Conservation (phyloP, 2,329 filamentous ascomycete genomes). For the Sphaerostilbella broomeana region DNA sequence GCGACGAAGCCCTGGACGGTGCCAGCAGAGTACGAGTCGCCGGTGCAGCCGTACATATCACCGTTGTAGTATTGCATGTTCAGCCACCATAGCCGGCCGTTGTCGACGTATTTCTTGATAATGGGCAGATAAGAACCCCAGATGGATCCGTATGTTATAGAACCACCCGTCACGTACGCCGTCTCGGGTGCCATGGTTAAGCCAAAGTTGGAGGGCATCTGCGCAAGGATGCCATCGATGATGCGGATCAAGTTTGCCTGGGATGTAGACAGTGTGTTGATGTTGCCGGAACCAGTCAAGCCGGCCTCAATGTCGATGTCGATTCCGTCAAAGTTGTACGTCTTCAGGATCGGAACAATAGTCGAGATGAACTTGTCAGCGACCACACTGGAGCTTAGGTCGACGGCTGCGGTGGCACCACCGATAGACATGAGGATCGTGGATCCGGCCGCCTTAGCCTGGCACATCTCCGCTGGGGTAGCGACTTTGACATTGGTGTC, state of each 20-base stretch:
- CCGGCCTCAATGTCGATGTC: conserved; percentile 32
- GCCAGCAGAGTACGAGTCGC: conserved; percentile 27
- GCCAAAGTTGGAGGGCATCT: conserved; percentile 52
- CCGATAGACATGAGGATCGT: conserved; percentile 30
- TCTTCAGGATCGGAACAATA: conserved; percentile 29
- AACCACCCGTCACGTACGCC: conserved; percentile 30
- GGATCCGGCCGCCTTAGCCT: conserved; percentile 28
- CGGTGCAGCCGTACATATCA: conserved; percentile 30
- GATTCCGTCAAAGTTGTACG: conserved; percentile 32
- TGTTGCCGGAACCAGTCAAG: conserved; percentile 25
- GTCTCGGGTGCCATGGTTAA: conserved; percentile 43
- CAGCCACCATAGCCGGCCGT: conserved; percentile 30
- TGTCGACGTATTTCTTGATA: conserved; percentile 32
- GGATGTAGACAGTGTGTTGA: conserved; percentile 25
- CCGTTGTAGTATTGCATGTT: conserved; percentile 35
- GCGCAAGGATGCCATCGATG: conserved; percentile 30
- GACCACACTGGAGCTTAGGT: conserved; percentile 26
- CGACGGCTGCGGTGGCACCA: conserved; percentile 27
- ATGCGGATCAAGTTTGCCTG: conserved; percentile 30
- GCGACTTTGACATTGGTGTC: conserved; percentile 25
- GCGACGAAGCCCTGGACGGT: conserved; percentile 28
- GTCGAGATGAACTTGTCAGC: conserved; percentile 30
- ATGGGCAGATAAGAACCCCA: conserved; percentile 32
- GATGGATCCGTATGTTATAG: conserved; percentile 26
- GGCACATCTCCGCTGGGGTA: conserved; percentile 27